Percentiles rank a stretch among this genome's conserved stretches.
Conservation (phyloP, 2,329 filamentous ascomycete genomes). For the Aspergillus nomiae region DNA sequence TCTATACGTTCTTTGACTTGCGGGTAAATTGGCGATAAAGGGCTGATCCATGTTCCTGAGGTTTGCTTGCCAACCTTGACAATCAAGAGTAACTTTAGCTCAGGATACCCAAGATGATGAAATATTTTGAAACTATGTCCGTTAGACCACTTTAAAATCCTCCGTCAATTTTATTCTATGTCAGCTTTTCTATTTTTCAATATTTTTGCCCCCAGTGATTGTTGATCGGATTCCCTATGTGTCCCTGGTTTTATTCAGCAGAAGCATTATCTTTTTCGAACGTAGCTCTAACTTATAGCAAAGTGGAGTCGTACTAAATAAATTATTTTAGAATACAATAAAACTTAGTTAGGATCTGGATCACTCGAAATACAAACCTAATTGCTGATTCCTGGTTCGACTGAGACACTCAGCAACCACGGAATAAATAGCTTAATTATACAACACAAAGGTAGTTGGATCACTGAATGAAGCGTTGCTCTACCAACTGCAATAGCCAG, state of each 20-base stretch:
- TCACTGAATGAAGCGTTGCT: not conserved
- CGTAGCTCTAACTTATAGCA: not conserved
- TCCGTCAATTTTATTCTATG: accelerated
- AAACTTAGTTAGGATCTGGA: not conserved
- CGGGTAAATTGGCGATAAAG: no score
- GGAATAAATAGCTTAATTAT: accelerated
- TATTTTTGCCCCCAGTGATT: not conserved
- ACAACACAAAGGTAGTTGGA: not conserved
- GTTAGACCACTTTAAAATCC: no score
- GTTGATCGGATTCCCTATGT: accelerated
- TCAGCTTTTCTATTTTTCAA: not conserved
- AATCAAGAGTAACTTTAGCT: no score
- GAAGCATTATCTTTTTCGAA: accelerated
- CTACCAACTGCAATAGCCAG: not conserved
- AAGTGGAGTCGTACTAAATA: no score
- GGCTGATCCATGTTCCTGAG: no score
- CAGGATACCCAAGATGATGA: no score
- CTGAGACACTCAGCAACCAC: not conserved
- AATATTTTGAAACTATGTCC: no score
- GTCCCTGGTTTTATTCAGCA: not conserved
- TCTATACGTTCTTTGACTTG: no score
- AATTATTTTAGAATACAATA: no score
- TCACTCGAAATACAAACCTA: not conserved
- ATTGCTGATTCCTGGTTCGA: not conserved
- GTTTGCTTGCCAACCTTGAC: no score